Evolutionary conservation across 208 protist genomes (phyloP), one percentile per base, ranked within the genome.

Genomic region (Kentomonas sorsogonicus): DNA sequence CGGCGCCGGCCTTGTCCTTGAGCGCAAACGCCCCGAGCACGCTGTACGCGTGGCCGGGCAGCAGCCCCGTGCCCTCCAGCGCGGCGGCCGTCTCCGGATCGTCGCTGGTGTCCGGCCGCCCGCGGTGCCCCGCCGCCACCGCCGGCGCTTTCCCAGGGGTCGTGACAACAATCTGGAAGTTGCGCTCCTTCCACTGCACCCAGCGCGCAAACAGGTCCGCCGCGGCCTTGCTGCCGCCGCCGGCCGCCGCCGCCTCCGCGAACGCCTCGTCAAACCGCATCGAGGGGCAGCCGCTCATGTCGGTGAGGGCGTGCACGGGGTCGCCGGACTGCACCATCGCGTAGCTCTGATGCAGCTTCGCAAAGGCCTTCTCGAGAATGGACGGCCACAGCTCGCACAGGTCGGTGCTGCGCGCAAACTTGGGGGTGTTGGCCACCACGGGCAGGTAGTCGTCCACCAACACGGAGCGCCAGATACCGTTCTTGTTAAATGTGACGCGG

Each of bases 331-430:
- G 68, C 25, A 96, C 83, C 63, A 70, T 66, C 23, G 75, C 75
- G 76, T 94, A 96, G 68, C 74, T 83, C 53, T 74, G 69, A 66
- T 93, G 73, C 41, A 95, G 46, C 74, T 96, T 96, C 30, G 89
- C 89, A 53, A 86, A 96, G 4, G 91, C 91, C 82, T 96, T 96
- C 62, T 96, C 73, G 13, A 95, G 66, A 47, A 96, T 72, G 20
- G 77, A 66, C 1, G 86, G 72, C 91, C 91, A 96, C 56, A 95
- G 50, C 79, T 96, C 87, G 60, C 75, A 79, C 20, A 47, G 57
- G 63, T 96, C 84, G n/a, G 55, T 52, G 56, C 74, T 83, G 68
- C 74, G 70, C 3, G 74, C 72, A 54, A 86, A 83, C 61, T 62
- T 73, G 11, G 69, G 77, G 6, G 50, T 66, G 30, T 57, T 71